These are phyloP conservation scores for Globisporangium okanoganense DNA, from an alignment of 352 stramenopile genomes.

Conservation along the genomic window DNA sequence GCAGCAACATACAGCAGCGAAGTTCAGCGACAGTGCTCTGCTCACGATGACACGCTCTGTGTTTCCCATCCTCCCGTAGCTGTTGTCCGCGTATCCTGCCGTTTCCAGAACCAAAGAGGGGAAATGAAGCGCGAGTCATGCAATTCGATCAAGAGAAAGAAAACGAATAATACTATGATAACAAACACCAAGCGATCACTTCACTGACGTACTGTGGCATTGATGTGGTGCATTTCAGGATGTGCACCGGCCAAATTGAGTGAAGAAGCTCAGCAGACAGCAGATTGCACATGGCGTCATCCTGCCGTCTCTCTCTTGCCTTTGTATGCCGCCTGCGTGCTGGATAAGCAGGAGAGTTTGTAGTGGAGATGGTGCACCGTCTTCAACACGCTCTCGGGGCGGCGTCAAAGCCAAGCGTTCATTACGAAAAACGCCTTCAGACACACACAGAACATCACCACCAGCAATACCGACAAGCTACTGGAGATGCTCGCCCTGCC, in stretches of 20 bases:
- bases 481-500: conserved; percentile 1
- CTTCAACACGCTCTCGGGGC: not conserved
- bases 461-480: not conserved
- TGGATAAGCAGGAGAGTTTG: not conserved
- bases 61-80: not conserved
- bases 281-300: not conserved
- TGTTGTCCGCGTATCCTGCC: not conserved
- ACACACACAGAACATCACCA: no score
- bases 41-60: not conserved
- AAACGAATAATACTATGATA: conserved; percentile 1
- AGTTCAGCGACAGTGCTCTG: not conserved
- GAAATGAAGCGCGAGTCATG: not conserved
- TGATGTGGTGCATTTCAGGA: no score
- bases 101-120: not conserved
- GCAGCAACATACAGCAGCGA: not conserved
- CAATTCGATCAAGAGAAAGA: not conserved
- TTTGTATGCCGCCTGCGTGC: not conserved
- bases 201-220: no score
- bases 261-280: no score
- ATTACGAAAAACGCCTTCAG: not conserved
- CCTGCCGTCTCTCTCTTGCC: not conserved
- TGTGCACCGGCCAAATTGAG: no score
- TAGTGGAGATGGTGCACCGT: not conserved
- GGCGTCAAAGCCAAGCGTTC: conserved; percentile 1
- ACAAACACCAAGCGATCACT: not conserved